These are phyloP conservation scores for Sporothrix globosa DNA, from an alignment of 2,329 filamentous ascomycete genomes.

Conservation along the genomic window DNA sequence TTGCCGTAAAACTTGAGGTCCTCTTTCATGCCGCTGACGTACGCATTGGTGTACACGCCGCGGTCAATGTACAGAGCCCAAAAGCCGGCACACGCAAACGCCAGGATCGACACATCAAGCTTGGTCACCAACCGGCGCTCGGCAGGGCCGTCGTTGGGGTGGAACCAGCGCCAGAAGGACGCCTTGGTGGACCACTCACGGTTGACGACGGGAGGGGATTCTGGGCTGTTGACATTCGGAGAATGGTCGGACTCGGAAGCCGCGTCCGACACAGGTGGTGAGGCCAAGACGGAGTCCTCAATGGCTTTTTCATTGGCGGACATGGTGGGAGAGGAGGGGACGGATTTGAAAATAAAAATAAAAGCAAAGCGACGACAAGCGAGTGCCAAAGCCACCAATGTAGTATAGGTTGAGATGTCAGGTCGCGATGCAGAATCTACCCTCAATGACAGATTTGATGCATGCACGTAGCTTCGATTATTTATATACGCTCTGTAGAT, in stretches of 20 bases:
- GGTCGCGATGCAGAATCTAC: too few species aligned
- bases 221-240: not conserved
- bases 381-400: too few species aligned
- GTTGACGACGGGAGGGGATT: not conserved
- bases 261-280: not conserved
- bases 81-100: constrained; percentile 43
- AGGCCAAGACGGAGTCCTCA: not conserved
- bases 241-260: not conserved
- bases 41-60: constrained; percentile 44
- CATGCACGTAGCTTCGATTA: not conserved
- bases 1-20: constrained; percentile 57
- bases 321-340: not conserved
- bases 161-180: constrained; percentile 24
- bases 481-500: not conserved
- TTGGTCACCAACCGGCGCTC: constrained; percentile 44
- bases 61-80: constrained; percentile 28
- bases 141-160: constrained; percentile 37
- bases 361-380: not conserved
- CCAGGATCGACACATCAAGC: constrained; percentile 45
- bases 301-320: not conserved
- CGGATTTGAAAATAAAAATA: not conserved
- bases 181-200: not conserved
- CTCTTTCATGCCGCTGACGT: constrained; percentile 52
- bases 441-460: too few species aligned
- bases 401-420: not conserved